Conservation (phyloP, 345 rosid genomes). For the Noccaea caerulescens region DNA sequence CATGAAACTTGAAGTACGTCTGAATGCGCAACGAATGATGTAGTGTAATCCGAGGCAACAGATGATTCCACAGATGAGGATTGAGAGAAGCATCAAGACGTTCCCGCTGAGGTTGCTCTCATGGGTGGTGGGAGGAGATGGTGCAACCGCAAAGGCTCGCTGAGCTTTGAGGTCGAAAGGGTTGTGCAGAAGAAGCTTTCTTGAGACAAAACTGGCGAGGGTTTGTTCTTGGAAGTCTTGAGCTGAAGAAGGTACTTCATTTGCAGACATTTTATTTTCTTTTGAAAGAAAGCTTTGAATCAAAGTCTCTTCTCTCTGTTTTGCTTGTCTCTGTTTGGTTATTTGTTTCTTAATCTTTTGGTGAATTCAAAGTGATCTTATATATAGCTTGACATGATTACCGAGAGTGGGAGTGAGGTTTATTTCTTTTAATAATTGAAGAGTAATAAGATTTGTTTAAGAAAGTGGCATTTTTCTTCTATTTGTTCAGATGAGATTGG, state of each 20-base stretch:
- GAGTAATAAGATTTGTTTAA: slow-evolving; percentile 25
- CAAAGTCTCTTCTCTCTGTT: slow-evolving; percentile 26
- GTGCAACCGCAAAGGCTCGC: slow-evolving; percentile 32
- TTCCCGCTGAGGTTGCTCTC: slow-evolving; percentile 48
- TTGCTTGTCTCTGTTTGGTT: slow-evolving; percentile 20
- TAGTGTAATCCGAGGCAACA: slow-evolving; percentile 59
- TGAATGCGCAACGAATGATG: slow-evolving; percentile 53
- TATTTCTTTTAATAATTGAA: slow-evolving; percentile 7
- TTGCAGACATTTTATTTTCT: slow-evolving; percentile 31
- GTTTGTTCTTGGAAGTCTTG: slow-evolving; percentile 36
- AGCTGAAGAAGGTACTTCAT: slow-evolving; percentile 39
- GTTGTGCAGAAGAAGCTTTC: slow-evolving; percentile 45
- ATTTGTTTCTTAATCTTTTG: slow-evolving; percentile 13
- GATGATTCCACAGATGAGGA: slow-evolving; percentile 57
- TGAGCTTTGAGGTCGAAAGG: slow-evolving; percentile 37
- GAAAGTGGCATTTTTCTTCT: slow-evolving; percentile 18
- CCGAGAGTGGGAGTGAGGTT: slow-evolving; percentile 21
- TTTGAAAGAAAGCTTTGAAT: background rate
- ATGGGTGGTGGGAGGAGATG: slow-evolving; percentile 28
- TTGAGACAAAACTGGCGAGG: slow-evolving; percentile 35
- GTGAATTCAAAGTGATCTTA: slow-evolving; percentile 22
- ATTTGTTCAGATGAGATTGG: slow-evolving; percentile 24
- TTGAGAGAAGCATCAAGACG: slow-evolving; percentile 50
- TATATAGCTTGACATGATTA: slow-evolving; percentile 33
- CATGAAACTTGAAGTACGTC: slow-evolving; percentile 51